phyloP scores from a whole-genome alignment of 2,329 filamentous ascomycete species.

The Pyrenochaeta sp. region DNA sequence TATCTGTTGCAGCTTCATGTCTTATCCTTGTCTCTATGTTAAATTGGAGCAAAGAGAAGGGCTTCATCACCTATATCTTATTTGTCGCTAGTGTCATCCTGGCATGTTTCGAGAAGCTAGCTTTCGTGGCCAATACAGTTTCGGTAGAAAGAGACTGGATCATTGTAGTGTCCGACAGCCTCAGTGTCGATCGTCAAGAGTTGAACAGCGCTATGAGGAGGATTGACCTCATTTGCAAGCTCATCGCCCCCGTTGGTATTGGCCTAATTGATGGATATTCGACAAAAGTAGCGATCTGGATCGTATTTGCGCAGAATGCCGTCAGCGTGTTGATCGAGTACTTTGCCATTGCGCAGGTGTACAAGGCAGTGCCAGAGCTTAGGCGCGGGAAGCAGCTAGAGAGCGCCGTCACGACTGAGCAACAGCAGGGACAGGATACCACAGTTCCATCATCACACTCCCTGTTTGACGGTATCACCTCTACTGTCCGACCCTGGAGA shows the following conservation, averaged over 20 bases:
- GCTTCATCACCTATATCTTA: constrained; percentile 32
- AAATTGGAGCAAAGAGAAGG: constrained; percentile 10
- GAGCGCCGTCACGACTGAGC: constrained; percentile 7
- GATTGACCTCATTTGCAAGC: constrained; percentile 68
- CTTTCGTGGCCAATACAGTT: constrained; percentile 70
- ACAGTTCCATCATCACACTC: constrained; percentile 6
- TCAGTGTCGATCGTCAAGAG: constrained; percentile 41
- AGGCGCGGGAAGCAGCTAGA: constrained; percentile 14
- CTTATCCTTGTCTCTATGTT: constrained; percentile 33
- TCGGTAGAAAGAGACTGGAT: constrained; percentile 78
- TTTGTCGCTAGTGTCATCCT: constrained; percentile 57
- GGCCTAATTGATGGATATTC: constrained; percentile 61
- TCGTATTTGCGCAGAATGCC: constrained; percentile 60
- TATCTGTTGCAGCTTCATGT: constrained; percentile 45
- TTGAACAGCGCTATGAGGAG: constrained; percentile 68
- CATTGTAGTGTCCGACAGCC: constrained; percentile 58
- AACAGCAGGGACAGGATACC: constrained; percentile 11
- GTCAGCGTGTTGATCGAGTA: constrained; percentile 62
- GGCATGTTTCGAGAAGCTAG: constrained; percentile 74
- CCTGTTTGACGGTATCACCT: constrained; percentile 4
- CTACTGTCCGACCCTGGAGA: constrained; percentile 32
- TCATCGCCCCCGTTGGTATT: constrained; percentile 62
- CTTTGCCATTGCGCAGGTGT: constrained; percentile 59
- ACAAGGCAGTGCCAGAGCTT: constrained; percentile 42
- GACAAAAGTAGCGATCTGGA: constrained; percentile 58